A percentile compares a stretch with the other conserved stretches of the same genome.
These are phyloP conservation scores for sorghum (Sorghum bicolor) DNA, from an alignment of 176 grass and related monocot species.

Conservation along the genomic window DNA sequence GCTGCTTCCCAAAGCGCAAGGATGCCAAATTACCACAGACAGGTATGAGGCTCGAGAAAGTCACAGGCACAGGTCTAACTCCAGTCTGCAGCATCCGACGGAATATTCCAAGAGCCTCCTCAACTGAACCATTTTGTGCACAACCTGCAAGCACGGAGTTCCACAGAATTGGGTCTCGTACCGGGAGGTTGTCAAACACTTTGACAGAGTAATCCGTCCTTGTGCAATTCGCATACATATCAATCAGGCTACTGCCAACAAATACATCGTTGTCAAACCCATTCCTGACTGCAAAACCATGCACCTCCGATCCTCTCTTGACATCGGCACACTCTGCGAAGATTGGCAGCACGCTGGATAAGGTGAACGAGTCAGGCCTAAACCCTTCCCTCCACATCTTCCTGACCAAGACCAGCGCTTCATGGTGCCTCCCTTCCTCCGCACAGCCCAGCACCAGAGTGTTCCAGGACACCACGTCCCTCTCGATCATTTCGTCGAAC, in stretches of 20 bases:
- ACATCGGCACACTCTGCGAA: conserved; percentile 50
- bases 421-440: conserved; percentile 38
- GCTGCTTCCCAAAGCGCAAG: conserved; percentile 56
- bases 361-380: conserved; percentile 58
- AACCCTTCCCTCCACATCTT: conserved; percentile 46
- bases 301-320: conserved; percentile 54
- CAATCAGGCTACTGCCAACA: conserved; percentile 64
- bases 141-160: conserved; percentile 59
- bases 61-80: conserved; percentile 45
- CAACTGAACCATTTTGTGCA: conserved; percentile 54
- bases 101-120: conserved; percentile 61
- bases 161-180: conserved; percentile 51
- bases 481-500: conserved; percentile 61
- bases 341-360: conserved; percentile 64
- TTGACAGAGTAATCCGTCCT: conserved; percentile 40
- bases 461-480: conserved; percentile 67
- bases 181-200: conserved; percentile 45
- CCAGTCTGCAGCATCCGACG: conserved; percentile 43
- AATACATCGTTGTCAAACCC: conserved; percentile 42
- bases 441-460: conserved; percentile 45
- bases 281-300: conserved; percentile 56
- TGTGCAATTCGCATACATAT: conserved; percentile 68
- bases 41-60: conserved; percentile 64
- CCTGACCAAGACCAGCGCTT: conserved; percentile 48
- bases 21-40: conserved; percentile 53